phyloP scores from a whole-genome alignment of 2,329 filamentous ascomycete genomes.

The Trichothecium sympodiale region DNA sequence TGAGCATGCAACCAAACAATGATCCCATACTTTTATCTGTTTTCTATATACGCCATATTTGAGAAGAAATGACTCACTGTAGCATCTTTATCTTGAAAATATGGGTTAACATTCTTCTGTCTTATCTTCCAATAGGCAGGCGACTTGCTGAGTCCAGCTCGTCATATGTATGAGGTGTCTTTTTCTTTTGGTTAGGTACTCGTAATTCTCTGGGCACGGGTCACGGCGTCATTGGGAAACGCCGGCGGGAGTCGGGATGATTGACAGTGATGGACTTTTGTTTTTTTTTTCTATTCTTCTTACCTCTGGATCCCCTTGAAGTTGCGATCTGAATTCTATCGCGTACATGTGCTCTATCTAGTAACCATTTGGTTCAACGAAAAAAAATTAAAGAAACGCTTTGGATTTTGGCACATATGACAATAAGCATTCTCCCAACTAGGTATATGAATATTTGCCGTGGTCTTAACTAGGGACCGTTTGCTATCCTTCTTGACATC shows the following conservation, averaged over 20 bases:
- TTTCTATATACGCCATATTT: not conserved
- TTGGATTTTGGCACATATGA: too few species aligned
- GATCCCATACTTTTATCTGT: conserved; percentile 6
- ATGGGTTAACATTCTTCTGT: not conserved
- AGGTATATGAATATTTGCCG: too few species aligned
- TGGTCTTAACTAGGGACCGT: too few species aligned
- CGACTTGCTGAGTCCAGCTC: not conserved
- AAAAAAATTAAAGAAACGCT: too few species aligned
- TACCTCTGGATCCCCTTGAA: not conserved
- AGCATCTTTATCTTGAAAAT: not conserved
- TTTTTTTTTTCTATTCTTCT: not conserved
- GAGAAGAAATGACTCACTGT: not conserved
- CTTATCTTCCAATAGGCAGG: not conserved
- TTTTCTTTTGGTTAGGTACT: conserved; percentile 1
- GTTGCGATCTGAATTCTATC: too few species aligned
- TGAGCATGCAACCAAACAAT: conserved; percentile 44
- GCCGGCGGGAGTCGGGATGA: conserved; percentile 2
- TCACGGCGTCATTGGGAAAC: conserved; percentile 2
- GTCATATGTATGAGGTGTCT: not conserved
- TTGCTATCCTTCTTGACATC: too few species aligned
- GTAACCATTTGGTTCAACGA: too few species aligned
- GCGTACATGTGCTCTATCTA: too few species aligned
- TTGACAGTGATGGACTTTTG: conserved; percentile 3
- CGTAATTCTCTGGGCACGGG: not conserved
- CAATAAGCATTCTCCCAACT: too few species aligned